Evolutionary conservation across 2,329 filamentous ascomycete genomes (phyloP).

Genomic region (Botrytis byssoidea): DNA sequence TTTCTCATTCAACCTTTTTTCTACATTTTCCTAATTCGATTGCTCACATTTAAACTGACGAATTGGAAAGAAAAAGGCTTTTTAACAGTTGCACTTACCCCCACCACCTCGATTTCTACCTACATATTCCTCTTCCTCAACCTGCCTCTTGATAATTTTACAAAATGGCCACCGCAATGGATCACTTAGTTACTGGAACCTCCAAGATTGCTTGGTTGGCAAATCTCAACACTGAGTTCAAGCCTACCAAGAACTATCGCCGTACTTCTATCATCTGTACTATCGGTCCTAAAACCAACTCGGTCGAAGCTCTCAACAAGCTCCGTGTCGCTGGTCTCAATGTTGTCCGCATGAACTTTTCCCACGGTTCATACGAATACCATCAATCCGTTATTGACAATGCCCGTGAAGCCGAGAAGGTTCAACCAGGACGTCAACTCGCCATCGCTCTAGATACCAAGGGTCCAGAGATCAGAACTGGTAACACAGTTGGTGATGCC

Average conservation of each 20-base stretch:
- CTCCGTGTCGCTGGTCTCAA: slow-evolving; percentile 90
- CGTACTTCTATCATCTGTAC: slow-evolving; percentile 97
- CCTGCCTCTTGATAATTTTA: slow-evolving; percentile 1
- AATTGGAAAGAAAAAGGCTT: not conserved
- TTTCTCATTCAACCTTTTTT: not conserved
- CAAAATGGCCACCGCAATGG: slow-evolving; percentile 63
- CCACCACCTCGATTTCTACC: slow-evolving; percentile 1
- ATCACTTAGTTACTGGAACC: slow-evolving; percentile 79
- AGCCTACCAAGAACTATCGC: slow-evolving; percentile 83
- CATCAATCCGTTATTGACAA: slow-evolving; percentile 98
- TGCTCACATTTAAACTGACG: slow-evolving; percentile 15
- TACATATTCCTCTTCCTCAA: slow-evolving; percentile 13
- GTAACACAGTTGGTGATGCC: slow-evolving; percentile 67
- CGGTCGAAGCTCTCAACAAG: slow-evolving; percentile 91
- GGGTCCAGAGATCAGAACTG: slow-evolving; percentile 84
- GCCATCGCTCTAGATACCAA: slow-evolving; percentile 89
- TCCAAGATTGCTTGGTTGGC: slow-evolving; percentile 66
- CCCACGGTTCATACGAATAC: slow-evolving; percentile 91
- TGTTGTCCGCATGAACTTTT: slow-evolving; percentile 99
- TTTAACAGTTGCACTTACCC: slow-evolving; percentile 12
- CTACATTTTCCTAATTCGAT: not conserved
- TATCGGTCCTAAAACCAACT: slow-evolving; percentile 97
- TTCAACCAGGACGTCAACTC: slow-evolving; percentile 77
- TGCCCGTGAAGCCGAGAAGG: slow-evolving; percentile 79
- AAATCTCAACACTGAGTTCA: slow-evolving; percentile 73